These are phyloP conservation scores for Phialophora tarda DNA, from an alignment of 2,329 filamentous ascomycete genomes.

Conservation along the genomic window DNA sequence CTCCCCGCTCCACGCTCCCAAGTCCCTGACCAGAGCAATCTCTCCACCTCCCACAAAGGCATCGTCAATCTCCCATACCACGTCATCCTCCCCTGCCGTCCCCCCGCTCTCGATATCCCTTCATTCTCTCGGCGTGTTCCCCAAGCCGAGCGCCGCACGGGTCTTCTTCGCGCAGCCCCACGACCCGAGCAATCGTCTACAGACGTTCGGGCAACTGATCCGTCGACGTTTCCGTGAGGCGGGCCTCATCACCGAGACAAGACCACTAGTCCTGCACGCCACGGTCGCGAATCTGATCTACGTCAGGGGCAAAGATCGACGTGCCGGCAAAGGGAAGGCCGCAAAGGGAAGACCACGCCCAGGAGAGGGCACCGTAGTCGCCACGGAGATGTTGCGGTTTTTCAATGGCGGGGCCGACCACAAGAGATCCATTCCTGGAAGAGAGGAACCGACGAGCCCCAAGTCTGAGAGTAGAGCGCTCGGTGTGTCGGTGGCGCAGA, in stretches of 20 bases:
- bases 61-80: neutral
- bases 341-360: neutral
- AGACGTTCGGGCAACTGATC: conserved; percentile 50
- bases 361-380: conserved; percentile 53
- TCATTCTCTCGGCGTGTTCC: conserved; percentile 34
- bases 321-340: conserved; percentile 29
- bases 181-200: conserved; percentile 49
- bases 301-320: conserved; percentile 42
- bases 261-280: conserved; percentile 77
- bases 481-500: neutral
- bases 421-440: neutral
- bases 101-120: conserved; percentile 33
- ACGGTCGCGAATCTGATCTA: conserved; percentile 89
- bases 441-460: neutral
- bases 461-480: neutral
- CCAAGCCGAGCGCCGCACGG: conserved; percentile 26
- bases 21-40: conserved; percentile 8
- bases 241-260: conserved; percentile 47
- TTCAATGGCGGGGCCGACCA: conserved; percentile 41
- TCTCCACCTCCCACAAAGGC: neutral
- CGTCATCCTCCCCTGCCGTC: neutral
- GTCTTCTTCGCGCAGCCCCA: conserved; percentile 42
- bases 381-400: conserved; percentile 44
- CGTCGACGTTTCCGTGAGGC: conserved; percentile 52
- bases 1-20: neutral